phyloP scores from a whole-genome alignment of 495 filamentous ascomycete species.

The Aspergillus asperescens region DNA sequence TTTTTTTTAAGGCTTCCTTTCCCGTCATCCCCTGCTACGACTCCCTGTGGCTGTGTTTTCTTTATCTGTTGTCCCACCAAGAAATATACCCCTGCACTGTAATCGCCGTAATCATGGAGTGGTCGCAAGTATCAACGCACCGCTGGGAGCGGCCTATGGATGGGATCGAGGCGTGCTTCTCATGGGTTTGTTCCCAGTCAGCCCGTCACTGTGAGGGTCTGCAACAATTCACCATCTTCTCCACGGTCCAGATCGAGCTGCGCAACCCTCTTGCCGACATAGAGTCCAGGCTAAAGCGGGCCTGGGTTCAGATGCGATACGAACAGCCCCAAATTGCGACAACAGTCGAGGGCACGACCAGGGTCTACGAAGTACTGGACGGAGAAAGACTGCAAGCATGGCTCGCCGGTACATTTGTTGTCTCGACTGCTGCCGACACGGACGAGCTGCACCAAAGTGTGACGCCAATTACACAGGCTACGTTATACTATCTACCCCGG shows the following conservation, averaged over 20 bases:
- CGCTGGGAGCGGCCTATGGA: slow-evolving; percentile 25
- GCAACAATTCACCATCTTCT: slow-evolving; percentile 22
- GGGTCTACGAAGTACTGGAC: slow-evolving; percentile 23
- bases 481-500: slow-evolving; percentile 23
- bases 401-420: slow-evolving; percentile 22
- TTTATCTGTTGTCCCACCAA: too few relatives aligned
- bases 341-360: slow-evolving; percentile 17
- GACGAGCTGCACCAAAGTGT: slow-evolving; percentile 18
- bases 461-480: slow-evolving; percentile 16
- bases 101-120: too few relatives aligned
- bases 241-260: slow-evolving; percentile 22
- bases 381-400: slow-evolving; percentile 18
- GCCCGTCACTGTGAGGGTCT: slow-evolving; percentile 10
- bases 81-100: too few relatives aligned
- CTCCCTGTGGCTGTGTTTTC: too few relatives aligned
- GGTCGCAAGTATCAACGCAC: neutral
- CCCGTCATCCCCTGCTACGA: too few relatives aligned
- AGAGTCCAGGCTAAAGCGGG: slow-evolving; percentile 15
- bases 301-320: slow-evolving; percentile 25
- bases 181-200: slow-evolving; percentile 2
- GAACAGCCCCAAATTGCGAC: slow-evolving; percentile 24
- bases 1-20: too few relatives aligned
- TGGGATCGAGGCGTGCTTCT: slow-evolving; percentile 22
- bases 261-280: slow-evolving; percentile 7
- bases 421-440: slow-evolving; percentile 17